A percentile compares a stretch with the other conserved stretches of the same genome.
Conservation (phyloP, 208 protist species). For the Acanthamoeba royreba region DNA sequence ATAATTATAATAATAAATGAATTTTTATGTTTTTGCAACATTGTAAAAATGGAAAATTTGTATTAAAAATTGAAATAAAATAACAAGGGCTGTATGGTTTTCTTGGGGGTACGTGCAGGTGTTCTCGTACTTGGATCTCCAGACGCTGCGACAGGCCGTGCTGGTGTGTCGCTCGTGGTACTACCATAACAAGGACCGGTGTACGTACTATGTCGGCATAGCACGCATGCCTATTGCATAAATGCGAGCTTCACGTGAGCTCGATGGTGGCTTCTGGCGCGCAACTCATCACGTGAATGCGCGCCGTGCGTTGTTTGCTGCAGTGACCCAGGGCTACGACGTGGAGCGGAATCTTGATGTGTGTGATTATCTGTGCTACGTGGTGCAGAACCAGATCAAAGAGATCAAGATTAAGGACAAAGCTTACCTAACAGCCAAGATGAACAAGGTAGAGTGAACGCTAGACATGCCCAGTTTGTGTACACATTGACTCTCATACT, state of each 20-base stretch:
- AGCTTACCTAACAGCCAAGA: not conserved
- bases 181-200: not conserved
- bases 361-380: not conserved
- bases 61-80: not conserved
- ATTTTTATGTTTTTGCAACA: too few species aligned
- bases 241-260: too few species aligned
- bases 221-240: too few species aligned
- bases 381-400: not conserved
- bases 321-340: not conserved
- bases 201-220: too few species aligned
- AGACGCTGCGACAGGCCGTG: not conserved
- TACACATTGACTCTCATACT: not conserved
- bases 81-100: too few species aligned
- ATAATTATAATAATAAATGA: not conserved
- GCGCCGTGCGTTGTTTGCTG: not conserved
- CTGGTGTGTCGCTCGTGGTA: not conserved
- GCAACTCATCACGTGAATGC: not conserved
- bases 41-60: too few species aligned
- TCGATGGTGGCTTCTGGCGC: too few species aligned
- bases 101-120: not conserved
- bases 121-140: not conserved
- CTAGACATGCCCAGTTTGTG: too few species aligned
- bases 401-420: conserved; percentile 14
- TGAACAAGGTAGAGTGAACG: too few species aligned
- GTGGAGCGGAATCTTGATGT: not conserved